Evolutionary conservation across 108 stramenopile genomes (phyloP).

Genomic region (Skeletonema tropicum): DNA sequence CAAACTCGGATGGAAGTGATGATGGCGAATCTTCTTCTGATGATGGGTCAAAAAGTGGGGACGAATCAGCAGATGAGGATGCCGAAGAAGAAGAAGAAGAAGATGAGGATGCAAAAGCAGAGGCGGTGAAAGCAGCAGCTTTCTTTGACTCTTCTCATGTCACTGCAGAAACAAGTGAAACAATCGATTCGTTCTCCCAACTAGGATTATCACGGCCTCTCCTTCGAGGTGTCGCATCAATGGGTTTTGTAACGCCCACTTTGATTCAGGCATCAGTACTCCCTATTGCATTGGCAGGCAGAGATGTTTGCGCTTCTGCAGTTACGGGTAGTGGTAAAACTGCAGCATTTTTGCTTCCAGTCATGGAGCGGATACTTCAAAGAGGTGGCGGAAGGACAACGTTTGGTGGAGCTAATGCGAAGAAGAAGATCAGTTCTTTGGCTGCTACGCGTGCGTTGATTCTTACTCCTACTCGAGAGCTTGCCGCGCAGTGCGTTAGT

Average conservation of each 20-base stretch:
- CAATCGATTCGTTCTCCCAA: slow-evolving; percentile 82
- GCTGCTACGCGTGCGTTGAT: slow-evolving; percentile 84
- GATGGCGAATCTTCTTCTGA: slow-evolving; percentile 58
- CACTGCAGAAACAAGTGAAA: slow-evolving; percentile 16
- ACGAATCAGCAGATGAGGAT: slow-evolving; percentile 45
- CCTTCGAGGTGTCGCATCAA: slow-evolving; percentile 90
- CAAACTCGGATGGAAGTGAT: slow-evolving; percentile 36
- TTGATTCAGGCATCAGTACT: slow-evolving; percentile 92
- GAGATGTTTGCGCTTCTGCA: slow-evolving; percentile 95
- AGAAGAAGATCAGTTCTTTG: slow-evolving; percentile 30
- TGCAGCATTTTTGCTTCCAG: slow-evolving; percentile 95
- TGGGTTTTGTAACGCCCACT: slow-evolving; percentile 96
- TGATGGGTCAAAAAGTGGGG: slow-evolving; percentile 13
- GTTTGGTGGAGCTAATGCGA: slow-evolving; percentile 20
- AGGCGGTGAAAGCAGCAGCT: slow-evolving; percentile 69
- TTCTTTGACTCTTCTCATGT: slow-evolving; percentile 65
- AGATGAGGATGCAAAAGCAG: slow-evolving; percentile 57
- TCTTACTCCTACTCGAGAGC: slow-evolving; percentile 94
- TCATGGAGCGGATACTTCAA: slow-evolving; percentile 92
- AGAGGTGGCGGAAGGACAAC: slow-evolving; percentile 70
- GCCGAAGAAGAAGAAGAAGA: slow-evolving; percentile 60
- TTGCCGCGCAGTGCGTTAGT: slow-evolving; percentile 83
- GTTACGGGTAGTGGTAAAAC: slow-evolving; percentile 92
- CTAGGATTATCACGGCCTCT: slow-evolving; percentile 94
- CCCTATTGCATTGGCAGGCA: slow-evolving; percentile 90